phyloP scores from a whole-genome alignment of 2,329 filamentous ascomycete genomes.

The Clarireedia hainanense region DNA sequence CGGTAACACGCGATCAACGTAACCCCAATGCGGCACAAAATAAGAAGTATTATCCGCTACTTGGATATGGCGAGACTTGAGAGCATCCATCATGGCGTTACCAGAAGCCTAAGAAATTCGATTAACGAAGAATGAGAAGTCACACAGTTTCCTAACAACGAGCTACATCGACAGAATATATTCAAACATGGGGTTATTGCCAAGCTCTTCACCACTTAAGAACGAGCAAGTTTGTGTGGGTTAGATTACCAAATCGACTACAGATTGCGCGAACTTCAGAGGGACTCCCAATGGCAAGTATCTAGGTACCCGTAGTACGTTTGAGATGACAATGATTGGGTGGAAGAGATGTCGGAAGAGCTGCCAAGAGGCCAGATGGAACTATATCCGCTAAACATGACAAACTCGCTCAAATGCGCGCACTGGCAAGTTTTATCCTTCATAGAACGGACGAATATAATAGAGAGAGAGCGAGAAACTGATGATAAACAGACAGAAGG shows the following conservation, averaged over 20 bases:
- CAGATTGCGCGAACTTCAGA: neutral
- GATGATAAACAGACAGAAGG: too few species aligned
- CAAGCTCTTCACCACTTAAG: neutral
- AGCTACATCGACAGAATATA: neutral
- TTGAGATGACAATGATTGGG: neutral
- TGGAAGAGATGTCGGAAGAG: neutral
- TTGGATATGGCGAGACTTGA: slow-evolving; percentile 9
- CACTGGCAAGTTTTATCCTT: neutral
- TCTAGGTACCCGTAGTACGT: neutral
- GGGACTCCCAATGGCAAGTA: neutral
- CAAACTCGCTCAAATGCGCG: slow-evolving; percentile 9
- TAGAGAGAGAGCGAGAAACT: too few species aligned
- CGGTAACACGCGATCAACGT: slow-evolving; percentile 41
- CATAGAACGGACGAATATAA: too few species aligned
- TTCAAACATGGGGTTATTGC: neutral
- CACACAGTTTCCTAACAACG: neutral
- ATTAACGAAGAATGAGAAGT: neutral
- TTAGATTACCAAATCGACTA: neutral
- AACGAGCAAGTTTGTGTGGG: slow-evolving; percentile 3
- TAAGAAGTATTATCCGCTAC: slow-evolving; percentile 7
- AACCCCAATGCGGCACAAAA: slow-evolving; percentile 41
- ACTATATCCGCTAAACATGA: neutral
- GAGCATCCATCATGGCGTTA: neutral
- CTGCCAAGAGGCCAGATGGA: slow-evolving; percentile 1
- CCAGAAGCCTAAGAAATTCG: neutral